phyloP scores from a whole-genome alignment of 108 stramenopile genomes.

The Schizochytrium sp. region DNA sequence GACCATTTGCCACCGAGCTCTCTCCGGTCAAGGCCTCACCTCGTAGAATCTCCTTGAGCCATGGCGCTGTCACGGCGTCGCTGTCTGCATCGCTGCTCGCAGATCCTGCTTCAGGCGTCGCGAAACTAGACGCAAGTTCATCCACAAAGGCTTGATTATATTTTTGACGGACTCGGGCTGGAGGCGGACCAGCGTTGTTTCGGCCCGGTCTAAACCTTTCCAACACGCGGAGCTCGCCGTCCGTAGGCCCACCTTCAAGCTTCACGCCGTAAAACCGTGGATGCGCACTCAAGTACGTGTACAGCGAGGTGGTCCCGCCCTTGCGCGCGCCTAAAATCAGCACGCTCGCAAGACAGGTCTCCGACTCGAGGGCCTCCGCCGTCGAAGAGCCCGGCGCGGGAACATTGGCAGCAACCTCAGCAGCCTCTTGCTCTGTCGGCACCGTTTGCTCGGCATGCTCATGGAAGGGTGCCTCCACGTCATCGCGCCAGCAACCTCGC shows the following conservation, averaged over 20 bases:
- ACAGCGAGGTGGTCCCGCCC: background rate
- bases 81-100: no score
- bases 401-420: no score
- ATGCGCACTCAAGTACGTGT: background rate
- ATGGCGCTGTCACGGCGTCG: background rate
- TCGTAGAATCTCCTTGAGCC: background rate
- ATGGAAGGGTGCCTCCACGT: background rate
- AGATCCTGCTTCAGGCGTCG: no score
- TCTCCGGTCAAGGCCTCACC: background rate
- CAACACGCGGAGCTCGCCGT: background rate
- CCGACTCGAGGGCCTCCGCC: background rate
- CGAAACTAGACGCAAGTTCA: background rate
- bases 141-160: background rate
- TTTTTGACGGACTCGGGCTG: background rate
- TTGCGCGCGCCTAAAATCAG: background rate
- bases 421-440: no score
- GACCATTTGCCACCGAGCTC: background rate
- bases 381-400: background rate
- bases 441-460: background rate
- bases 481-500: background rate
- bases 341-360: background rate
- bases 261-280: background rate
- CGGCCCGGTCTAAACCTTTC: no score
- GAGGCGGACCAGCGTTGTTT: no score
- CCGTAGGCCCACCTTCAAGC: background rate